Evolutionary conservation across 1,284 basidiomycete species (phyloP).

Genomic region (Exsudoporus floridanus): DNA sequence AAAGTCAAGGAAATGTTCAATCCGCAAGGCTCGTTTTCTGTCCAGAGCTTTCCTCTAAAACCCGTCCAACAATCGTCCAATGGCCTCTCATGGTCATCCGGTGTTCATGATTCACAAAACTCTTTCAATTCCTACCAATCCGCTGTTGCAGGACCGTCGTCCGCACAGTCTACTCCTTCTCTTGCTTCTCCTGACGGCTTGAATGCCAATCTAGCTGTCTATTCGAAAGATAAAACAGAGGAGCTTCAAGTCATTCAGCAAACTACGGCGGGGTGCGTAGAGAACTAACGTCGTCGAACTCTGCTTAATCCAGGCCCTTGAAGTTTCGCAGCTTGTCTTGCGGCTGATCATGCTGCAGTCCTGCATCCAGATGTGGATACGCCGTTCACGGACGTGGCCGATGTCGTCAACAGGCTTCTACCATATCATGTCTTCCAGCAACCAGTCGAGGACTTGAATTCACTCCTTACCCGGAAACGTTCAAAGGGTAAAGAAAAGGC

Average conservation of each 20-base stretch:
- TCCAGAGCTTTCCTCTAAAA: constrained; percentile 32
- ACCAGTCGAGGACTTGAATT: constrained; percentile 58
- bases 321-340: constrained; percentile 58
- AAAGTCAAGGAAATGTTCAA: constrained; percentile 62
- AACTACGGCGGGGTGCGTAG: constrained; percentile 49
- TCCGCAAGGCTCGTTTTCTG: constrained; percentile 41
- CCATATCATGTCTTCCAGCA: constrained; percentile 79
- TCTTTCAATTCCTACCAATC: constrained; percentile 23
- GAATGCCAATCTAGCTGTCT: constrained; percentile 9
- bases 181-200: constrained; percentile 5
- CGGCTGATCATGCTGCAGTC: constrained; percentile 58
- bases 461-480: constrained; percentile 30
- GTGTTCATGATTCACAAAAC: constrained; percentile 11
- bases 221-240: constrained; percentile 29
- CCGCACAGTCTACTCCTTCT: constrained; percentile 14
- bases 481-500: constrained; percentile 63
- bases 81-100: constrained; percentile 4
- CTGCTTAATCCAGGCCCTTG: constrained; percentile 18
- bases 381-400: constrained; percentile 59
- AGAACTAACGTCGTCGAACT: neutral
- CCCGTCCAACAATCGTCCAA: constrained; percentile 10
- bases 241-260: constrained; percentile 42
- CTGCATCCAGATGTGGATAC: constrained; percentile 65
- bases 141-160: constrained; percentile 36
- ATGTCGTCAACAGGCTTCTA: constrained; percentile 63